Base-by-base conservation (phyloP, 345 rosid genomes). In the Sonneratia caseolaris region DNA sequence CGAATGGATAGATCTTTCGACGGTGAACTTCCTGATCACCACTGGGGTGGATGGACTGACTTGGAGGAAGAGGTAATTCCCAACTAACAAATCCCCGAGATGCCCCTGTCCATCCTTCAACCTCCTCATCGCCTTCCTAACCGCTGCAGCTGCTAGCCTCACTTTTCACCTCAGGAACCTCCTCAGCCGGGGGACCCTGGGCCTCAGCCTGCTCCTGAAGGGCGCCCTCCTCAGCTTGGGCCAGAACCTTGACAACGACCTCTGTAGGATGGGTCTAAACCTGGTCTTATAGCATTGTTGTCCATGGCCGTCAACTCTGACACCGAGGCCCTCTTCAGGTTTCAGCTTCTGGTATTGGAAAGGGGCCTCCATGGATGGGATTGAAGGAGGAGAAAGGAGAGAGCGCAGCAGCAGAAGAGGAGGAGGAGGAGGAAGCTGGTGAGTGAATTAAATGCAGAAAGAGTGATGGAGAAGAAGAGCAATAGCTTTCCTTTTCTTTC, bases 181-280 rank as follows among this genome's bases (percentile, higher is more conserved):
- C 70, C 78, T 68, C 78, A 78, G 47, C 48, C 79, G 73, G 6
- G 86, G 80, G 71, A 88, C 74, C 70, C 80, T 82, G 7, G 88
- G 69, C 82, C 84, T 81, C 55, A 85, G 70, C 79, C 92, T 86
- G 73, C 79, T 87, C 77, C 85, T 83, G 62, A 72, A 35, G 6
- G 70, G 75, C 72, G 77, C 80, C 79, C 84, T 81, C 80, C 70
- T 85, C 27, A 80, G 77, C 82, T 82, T 82, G 69, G 9, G 40
- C 78, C 76, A 76, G 22, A 18, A 3, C 21, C 66, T 70, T 66
- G 84, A 73, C 74, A 82, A 24, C 64, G 68, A 35, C 64, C 73
- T 22, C 32, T 72, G 70, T 35, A 40, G 79, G 10, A 71, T 61
- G 21, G 76, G 43, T 70, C 57, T 47, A 16, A 42, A 59, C 3